These are phyloP conservation scores for Globisporangium spinosum DNA, from an alignment of 352 stramenopile species.

Conservation along the genomic window DNA sequence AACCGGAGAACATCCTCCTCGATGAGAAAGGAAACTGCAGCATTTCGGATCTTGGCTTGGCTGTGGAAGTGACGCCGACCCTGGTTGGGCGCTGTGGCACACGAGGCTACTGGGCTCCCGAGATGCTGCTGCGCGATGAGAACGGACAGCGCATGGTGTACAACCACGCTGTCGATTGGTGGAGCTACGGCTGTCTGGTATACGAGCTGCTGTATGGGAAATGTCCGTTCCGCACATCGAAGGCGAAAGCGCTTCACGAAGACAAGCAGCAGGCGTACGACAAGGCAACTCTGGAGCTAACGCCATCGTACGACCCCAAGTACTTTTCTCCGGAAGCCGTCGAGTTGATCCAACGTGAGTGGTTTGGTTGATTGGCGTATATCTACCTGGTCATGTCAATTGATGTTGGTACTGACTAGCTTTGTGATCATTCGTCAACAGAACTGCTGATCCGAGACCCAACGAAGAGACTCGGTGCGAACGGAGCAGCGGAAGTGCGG, in stretches of 20 bases:
- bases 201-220: conserved; percentile 96
- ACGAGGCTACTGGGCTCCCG: conserved; percentile 93
- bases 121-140: conserved; percentile 93
- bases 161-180: conserved; percentile 95
- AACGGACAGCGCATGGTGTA: conserved; percentile 93
- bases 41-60: conserved; percentile 96
- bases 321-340: conserved; percentile 77
- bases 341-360: conserved; percentile 68
- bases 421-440: conserved; percentile 16
- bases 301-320: conserved; percentile 68
- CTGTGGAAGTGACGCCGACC: conserved; percentile 90
- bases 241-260: conserved; percentile 90
- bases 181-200: conserved; percentile 96
- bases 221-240: conserved; percentile 96
- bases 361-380: background rate
- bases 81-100: conserved; percentile 74
- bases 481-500: conserved; percentile 74
- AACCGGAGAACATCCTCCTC: conserved; percentile 88
- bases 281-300: conserved; percentile 77
- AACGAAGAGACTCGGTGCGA: conserved; percentile 59
- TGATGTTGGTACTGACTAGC: background rate
- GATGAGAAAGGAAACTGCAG: conserved; percentile 94
- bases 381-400: background rate
- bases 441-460: conserved; percentile 75
- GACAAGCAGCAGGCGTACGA: conserved; percentile 88